Conservation (phyloP, 2,329 filamentous ascomycete genomes). For the Fusarium mexicanum region DNA sequence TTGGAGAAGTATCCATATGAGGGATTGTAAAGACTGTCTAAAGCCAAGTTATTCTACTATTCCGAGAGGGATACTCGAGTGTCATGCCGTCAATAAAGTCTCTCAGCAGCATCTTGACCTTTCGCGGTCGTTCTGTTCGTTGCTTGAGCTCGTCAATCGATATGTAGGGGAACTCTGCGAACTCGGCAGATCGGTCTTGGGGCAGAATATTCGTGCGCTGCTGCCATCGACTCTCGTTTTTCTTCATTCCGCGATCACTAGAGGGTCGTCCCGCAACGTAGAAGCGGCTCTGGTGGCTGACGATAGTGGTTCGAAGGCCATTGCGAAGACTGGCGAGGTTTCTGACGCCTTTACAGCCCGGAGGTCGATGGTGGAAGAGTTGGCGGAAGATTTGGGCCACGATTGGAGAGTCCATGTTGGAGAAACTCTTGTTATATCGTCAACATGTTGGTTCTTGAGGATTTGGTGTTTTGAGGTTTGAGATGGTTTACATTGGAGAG, state of each 20-base stretch:
- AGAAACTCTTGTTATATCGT: conserved; percentile 3
- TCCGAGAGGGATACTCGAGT: neutral
- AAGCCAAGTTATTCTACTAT: conserved; percentile 32
- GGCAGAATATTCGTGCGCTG: conserved; percentile 81
- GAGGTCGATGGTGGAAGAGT: conserved; percentile 75
- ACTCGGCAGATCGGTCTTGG: conserved; percentile 81
- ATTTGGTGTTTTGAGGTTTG: conserved; percentile 8
- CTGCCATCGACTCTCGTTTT: conserved; percentile 82
- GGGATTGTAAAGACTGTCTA: conserved; percentile 94
- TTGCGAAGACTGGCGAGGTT: conserved; percentile 39
- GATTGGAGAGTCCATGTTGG: conserved; percentile 81
- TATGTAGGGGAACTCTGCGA: conserved; percentile 82
- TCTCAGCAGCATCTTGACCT: conserved; percentile 95
- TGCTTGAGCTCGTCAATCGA: conserved; percentile 81
- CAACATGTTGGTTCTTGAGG: conserved; percentile 10
- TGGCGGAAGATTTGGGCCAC: conserved; percentile 83
- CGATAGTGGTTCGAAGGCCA: conserved; percentile 27
- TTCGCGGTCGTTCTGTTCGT: conserved; percentile 78
- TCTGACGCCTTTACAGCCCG: conserved; percentile 47
- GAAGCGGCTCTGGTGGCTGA: conserved; percentile 37
- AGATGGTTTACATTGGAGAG: conserved; percentile 13
- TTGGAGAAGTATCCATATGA: conserved; percentile 97
- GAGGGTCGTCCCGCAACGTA: conserved; percentile 46
- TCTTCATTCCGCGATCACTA: conserved; percentile 53
- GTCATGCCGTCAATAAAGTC: conserved; percentile 92